Conservation (phyloP, 2,329 filamentous ascomycete genomes). For the Colletotrichum orbiculare region DNA sequence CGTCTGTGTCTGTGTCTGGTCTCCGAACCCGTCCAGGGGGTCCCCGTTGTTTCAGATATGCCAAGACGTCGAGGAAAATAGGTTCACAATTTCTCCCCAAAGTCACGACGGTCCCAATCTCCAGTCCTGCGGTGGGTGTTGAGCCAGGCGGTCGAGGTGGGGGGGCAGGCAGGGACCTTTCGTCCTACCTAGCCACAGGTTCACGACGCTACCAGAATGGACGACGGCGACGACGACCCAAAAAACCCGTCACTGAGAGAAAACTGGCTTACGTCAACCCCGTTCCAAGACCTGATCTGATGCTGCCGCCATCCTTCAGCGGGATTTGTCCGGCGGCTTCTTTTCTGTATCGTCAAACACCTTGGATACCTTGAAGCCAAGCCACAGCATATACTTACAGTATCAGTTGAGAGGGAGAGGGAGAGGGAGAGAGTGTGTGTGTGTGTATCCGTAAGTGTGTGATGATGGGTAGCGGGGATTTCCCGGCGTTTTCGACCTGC, state of each 20-base stretch:
- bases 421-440: too few species aligned
- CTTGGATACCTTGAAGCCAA: background rate
- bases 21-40: constrained; percentile 7
- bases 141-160: background rate
- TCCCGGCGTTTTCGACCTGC: background rate
- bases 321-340: background rate
- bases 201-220: background rate
- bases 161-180: background rate
- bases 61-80: constrained; percentile 35
- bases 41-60: constrained; percentile 33
- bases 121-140: background rate
- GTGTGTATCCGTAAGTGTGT: background rate
- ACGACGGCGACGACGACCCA: constrained; percentile 1
- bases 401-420: background rate
- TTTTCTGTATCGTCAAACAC: too few species aligned
- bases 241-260: background rate
- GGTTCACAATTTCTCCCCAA: constrained; percentile 24
- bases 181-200: constrained; percentile 10
- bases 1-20: constrained; percentile 4
- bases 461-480: background rate
- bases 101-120: constrained; percentile 29
- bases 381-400: constrained; percentile 3
- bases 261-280: constrained; percentile 7
- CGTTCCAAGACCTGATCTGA: background rate
- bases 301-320: constrained; percentile 24